Base-by-base conservation (phyloP, 139 green algal species). In the Yamagishiella unicocca region DNA sequence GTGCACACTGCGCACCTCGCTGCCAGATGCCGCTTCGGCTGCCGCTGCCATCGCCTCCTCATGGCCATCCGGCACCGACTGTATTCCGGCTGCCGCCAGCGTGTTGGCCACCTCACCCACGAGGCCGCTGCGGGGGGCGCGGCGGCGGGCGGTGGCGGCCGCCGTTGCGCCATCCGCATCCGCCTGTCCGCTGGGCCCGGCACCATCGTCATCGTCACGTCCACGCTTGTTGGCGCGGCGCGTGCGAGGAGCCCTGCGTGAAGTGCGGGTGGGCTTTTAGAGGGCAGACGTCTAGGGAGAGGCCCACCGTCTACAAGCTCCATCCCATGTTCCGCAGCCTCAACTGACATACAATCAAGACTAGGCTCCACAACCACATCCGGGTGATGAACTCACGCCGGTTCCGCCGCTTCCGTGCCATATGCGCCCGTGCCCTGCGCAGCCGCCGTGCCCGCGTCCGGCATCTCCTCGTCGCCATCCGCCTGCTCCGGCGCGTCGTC, bases 391-490 rank as follows among this genome's bases (percentile, higher is more conserved):
- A 80, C 72, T 80, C 72, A 80, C 72, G 42, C 31, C 43, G 42
- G 43, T 27, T 53, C 31, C n/a, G 50, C 33, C 35, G 75, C 24
- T 27, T 66, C 77, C 9, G 6, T 46, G 35, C 64, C 76, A 17
- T 83, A 70, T 42, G 68, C 87, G 70, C 72, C 81, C 46, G 72
- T 82, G 35, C 45, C 54, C 35, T 77, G 80, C 58, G 55, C 72
- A 35, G 62, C 72, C 19, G 35, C 70, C 25, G 37, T 24, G 1
- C 38, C 42, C 19, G 62, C 74, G 4, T 45, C 82, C 22, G 50
- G 82, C 35, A 70, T 81, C 35, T 70, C 80, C 33, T 75, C 82
- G 37, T 82, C 68, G 6, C 29, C n/a, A 4, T 35, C 40, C 67
- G 5, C 33, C 67, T n/a, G 37, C 46, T 62, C n/a, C 21, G 46